Conservation (phyloP, 352 stramenopile genomes). For the Elongisporangium prolatum region DNA sequence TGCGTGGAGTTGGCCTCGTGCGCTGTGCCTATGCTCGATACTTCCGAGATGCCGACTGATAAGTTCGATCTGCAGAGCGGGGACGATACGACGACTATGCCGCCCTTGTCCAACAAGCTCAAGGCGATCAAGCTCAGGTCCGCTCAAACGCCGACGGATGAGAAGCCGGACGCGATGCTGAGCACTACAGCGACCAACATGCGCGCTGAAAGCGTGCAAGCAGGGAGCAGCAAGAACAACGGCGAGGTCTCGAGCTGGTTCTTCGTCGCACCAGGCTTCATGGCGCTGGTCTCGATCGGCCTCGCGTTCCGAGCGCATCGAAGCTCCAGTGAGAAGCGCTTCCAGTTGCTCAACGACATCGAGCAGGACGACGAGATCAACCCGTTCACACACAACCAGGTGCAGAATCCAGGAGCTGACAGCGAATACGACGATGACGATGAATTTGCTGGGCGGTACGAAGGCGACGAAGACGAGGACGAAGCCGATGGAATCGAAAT, state of each 20-base stretch:
- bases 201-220: background rate
- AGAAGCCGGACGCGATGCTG: constrained; percentile 2
- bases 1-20: constrained; percentile 40
- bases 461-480: too few species aligned
- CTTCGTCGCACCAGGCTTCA: constrained; percentile 30
- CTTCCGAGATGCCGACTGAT: background rate
- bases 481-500: too few species aligned
- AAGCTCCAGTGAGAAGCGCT: constrained; percentile 8
- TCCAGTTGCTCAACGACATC: constrained; percentile 44
- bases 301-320: constrained; percentile 24
- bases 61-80: background rate
- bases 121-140: too few species aligned
- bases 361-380: constrained; percentile 59
- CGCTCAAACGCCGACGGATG: too few species aligned
- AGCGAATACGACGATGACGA: constrained; percentile 29
- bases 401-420: too few species aligned
- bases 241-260: constrained; percentile 34
- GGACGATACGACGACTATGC: background rate
- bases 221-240: background rate
- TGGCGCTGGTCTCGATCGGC: constrained; percentile 37
- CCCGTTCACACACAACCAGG: constrained; percentile 32
- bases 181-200: background rate
- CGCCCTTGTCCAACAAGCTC: too few species aligned
- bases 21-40: background rate
- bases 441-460: constrained; percentile 22